A percentile compares a stretch with the other conserved stretches of the same genome.
Evolutionary conservation across 768 basidiomycete genomes (phyloP).

Genomic region (Mycena leptocephala): DNA sequence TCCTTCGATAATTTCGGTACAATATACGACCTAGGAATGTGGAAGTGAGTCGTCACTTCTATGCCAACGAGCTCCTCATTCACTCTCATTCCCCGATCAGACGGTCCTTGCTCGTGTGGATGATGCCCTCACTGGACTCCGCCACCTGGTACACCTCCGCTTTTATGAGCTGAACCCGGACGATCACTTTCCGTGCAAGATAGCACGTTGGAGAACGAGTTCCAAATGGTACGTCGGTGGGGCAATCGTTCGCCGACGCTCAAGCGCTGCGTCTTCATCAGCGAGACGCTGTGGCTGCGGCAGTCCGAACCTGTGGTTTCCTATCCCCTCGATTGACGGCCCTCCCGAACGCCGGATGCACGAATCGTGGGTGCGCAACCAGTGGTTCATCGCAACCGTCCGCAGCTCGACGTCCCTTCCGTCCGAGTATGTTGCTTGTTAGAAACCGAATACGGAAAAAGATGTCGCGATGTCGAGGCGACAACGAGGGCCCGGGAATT

Average conservation of each 20-base stretch:
- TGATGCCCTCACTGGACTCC: background rate
- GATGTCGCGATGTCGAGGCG: background rate
- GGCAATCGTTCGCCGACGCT: background rate
- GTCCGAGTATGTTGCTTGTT: background rate
- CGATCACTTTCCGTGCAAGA: background rate
- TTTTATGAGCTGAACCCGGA: slow-evolving; percentile 1
- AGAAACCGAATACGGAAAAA: background rate
- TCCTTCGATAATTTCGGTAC: background rate
- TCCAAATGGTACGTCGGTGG: background rate
- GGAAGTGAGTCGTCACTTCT: background rate
- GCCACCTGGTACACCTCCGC: background rate
- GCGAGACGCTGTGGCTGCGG: background rate
- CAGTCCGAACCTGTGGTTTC: background rate
- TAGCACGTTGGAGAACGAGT: background rate
- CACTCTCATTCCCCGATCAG: background rate
- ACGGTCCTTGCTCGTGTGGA: slow-evolving; percentile 1
- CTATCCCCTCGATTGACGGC: background rate
- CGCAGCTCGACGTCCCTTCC: background rate
- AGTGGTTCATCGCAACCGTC: background rate
- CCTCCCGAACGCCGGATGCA: background rate
- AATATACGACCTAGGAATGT: background rate
- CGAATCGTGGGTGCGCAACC: background rate
- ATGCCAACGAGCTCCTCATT: background rate
- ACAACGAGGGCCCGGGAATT: background rate
- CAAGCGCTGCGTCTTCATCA: background rate